phyloP scores from a whole-genome alignment of 1,139 yeast species.

The Yamadazyma atlantica region DNA sequence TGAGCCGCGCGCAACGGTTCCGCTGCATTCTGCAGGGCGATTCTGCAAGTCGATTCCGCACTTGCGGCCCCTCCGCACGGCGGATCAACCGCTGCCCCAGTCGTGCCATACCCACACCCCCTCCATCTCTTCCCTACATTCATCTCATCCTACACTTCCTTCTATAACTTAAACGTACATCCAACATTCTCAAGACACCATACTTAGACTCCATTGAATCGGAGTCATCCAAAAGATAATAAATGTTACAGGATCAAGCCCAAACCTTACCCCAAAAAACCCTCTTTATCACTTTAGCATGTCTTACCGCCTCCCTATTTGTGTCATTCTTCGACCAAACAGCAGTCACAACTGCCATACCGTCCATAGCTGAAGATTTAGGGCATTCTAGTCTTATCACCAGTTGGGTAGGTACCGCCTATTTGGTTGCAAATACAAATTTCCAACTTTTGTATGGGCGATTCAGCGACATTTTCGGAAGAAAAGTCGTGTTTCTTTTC shows the following conservation, averaged over 20 bases:
- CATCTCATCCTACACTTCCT: no score
- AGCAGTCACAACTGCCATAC: slow-evolving; percentile 43
- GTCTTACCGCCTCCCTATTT: slow-evolving; percentile 22
- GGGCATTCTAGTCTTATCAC: slow-evolving; percentile 37
- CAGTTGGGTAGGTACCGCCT: slow-evolving; percentile 48
- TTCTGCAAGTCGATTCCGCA: background rate
- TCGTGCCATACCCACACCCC: no score
- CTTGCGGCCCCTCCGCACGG: background rate
- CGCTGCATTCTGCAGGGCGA: background rate
- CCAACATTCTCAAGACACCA: no score
- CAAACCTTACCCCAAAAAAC: slow-evolving; percentile 12
- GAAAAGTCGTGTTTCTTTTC: slow-evolving; percentile 35
- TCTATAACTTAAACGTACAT: no score
- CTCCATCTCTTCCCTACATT: no score
- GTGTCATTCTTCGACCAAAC: slow-evolving; percentile 41
- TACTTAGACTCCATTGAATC: no score
- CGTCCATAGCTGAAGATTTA: slow-evolving; percentile 39
- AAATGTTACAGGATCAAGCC: slow-evolving; percentile 12
- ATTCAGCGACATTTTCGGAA: slow-evolving; percentile 45
- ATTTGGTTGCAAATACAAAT: slow-evolving; percentile 46
- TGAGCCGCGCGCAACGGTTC: background rate
- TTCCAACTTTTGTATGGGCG: slow-evolving; percentile 43
- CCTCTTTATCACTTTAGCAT: slow-evolving; percentile 12
- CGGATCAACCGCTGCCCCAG: background rate
- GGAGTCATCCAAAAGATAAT: no score